phyloP scores from a whole-genome alignment of 106 monocot genomes.

The Dactylorhiza incarnata region DNA sequence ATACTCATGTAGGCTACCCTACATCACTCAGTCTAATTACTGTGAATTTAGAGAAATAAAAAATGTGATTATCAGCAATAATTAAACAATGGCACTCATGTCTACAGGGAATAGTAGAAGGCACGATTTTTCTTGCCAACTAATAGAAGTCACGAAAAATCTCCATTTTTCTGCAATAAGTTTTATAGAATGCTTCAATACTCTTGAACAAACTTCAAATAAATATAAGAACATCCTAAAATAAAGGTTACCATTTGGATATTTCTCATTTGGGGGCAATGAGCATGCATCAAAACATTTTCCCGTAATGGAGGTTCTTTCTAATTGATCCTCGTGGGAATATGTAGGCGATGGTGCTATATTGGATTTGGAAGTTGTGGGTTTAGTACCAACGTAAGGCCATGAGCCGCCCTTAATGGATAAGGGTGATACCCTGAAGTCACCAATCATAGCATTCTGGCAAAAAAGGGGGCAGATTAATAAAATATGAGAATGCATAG shows the following conservation, averaged over 20 bases:
- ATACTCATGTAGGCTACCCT: too few species aligned
- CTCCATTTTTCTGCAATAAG: too few species aligned
- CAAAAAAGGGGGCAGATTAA: neutral
- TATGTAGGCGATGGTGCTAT: neutral
- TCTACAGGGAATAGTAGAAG: neutral
- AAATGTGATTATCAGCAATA: neutral
- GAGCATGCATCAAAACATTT: neutral
- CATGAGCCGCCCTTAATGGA: neutral
- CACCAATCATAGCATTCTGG: conserved; percentile 6
- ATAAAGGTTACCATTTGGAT: conserved; percentile 2
- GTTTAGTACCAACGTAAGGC: neutral
- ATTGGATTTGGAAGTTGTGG: neutral
- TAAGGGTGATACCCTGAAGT: conserved; percentile 5
- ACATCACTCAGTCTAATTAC: too few species aligned
- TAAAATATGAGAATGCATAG: neutral
- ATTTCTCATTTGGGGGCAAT: neutral
- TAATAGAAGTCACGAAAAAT: neutral
- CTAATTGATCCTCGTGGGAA: neutral
- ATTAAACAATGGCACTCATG: neutral
- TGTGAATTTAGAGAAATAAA: neutral
- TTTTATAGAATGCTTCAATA: neutral
- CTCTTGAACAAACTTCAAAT: neutral
- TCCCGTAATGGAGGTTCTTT: neutral
- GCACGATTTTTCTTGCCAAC: neutral
- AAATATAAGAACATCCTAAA: neutral